These are phyloP conservation scores for Fusarium sp. DNA, from an alignment of 2,329 filamentous ascomycete species.

Conservation along the genomic window DNA sequence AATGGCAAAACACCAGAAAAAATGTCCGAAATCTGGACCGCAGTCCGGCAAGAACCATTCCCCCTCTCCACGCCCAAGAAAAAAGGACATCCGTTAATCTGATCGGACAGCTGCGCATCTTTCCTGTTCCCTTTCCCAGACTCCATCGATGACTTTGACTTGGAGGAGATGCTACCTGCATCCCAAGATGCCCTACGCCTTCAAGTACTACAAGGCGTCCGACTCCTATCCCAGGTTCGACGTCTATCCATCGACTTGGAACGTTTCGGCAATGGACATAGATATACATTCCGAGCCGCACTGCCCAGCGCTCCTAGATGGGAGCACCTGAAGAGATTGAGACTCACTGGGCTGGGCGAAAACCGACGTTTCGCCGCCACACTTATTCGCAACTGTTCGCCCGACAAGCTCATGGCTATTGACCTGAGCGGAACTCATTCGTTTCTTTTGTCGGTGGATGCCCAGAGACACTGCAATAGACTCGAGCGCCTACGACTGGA, in stretches of 20 bases:
- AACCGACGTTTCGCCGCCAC: neutral
- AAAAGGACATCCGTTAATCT: neutral
- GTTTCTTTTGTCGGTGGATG: neutral
- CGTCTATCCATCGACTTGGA: neutral
- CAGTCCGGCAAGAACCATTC: neutral
- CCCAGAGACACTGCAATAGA: neutral
- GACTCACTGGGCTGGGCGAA: neutral
- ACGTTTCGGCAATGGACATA: neutral
- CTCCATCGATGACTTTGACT: neutral
- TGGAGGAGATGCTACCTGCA: neutral
- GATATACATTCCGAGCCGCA: neutral
- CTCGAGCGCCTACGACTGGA: neutral
- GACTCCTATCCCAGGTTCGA: neutral
- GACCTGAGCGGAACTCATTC: neutral
- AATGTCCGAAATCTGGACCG: neutral
- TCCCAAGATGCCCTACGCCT: neutral
- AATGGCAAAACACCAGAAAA: neutral
- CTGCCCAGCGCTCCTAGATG: neutral
- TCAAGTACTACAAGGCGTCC: neutral
- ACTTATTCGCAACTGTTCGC: neutral
- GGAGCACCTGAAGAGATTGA: neutral
- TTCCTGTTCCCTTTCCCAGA: neutral
- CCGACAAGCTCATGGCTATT: neutral
- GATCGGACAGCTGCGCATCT: neutral
- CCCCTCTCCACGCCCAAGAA: neutral